Conservation (phyloP, 805 yeast genomes). For the Lipomyces sp. region DNA sequence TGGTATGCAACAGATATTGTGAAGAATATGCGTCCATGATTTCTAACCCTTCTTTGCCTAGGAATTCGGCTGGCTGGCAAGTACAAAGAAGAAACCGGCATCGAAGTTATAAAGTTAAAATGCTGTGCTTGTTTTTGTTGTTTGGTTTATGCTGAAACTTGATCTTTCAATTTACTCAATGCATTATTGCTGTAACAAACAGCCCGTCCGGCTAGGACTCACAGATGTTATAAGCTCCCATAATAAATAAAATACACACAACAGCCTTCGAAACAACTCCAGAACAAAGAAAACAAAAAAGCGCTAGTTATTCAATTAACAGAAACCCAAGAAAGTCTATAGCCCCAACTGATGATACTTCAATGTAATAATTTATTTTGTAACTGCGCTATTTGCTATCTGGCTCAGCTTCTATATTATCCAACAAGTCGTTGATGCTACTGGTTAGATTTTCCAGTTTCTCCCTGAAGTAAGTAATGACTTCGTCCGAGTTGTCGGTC, state of each 20-base stretch:
- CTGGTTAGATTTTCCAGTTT: constrained; percentile 13
- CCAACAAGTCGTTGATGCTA: constrained; percentile 17
- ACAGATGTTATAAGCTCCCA: too few species aligned
- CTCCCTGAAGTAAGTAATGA: constrained; percentile 3
- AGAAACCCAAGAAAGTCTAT: too few species aligned
- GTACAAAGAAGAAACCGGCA: constrained; percentile 36
- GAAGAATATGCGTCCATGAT: too few species aligned
- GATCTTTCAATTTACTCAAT: neutral
- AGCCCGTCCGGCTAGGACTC: too few species aligned
- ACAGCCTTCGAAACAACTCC: neutral
- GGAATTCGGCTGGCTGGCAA: constrained; percentile 68
- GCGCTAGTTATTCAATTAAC: too few species aligned
- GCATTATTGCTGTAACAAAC: too few species aligned
- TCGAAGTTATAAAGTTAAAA: constrained; percentile 32
- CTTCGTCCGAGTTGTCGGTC: neutral
- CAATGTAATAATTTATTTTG: too few species aligned
- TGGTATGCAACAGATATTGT: too few species aligned
- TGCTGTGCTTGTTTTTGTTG: neutral
- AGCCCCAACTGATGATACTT: too few species aligned
- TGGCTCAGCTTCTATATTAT: constrained; percentile 4
- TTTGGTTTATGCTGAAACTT: neutral
- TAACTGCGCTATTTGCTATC: neutral
- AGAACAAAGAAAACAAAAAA: neutral
- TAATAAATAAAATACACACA: too few species aligned
- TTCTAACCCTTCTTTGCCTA: too few species aligned